These are phyloP conservation scores for Pycnococcus provasolii DNA, from an alignment of 139 green algal genomes.

Conservation along the genomic window DNA sequence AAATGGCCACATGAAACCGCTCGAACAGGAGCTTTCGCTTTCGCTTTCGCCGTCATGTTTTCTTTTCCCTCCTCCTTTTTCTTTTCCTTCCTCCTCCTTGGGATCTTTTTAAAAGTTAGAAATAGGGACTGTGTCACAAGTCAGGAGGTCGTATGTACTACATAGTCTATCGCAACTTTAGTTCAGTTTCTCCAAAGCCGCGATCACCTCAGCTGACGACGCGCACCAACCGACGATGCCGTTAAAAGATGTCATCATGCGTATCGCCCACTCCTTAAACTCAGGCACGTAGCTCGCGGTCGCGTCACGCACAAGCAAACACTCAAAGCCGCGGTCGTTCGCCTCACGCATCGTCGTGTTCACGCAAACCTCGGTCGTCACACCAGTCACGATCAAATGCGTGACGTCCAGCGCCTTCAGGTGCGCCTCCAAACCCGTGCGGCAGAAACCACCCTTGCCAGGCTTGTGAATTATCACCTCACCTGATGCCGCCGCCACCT, in stretches of 20 bases:
- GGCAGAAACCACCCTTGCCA: slow-evolving; percentile 55
- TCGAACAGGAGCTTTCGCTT: background rate
- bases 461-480: slow-evolving; percentile 45
- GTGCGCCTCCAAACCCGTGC: slow-evolving; percentile 40
- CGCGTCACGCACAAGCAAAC: slow-evolving; percentile 44
- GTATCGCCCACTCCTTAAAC: slow-evolving; percentile 16
- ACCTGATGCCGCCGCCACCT: slow-evolving; percentile 33
- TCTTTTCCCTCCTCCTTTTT: background rate
- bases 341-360: slow-evolving; percentile 56
- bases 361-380: slow-evolving; percentile 49
- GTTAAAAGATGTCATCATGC: slow-evolving; percentile 44
- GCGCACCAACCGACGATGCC: slow-evolving; percentile 46
- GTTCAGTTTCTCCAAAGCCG: background rate
- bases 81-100: slow-evolving; percentile 7
- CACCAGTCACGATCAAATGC: slow-evolving; percentile 50
- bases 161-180: no score
- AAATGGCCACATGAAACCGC: background rate
- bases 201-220: slow-evolving; percentile 1
- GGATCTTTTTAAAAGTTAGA: slow-evolving; percentile 6
- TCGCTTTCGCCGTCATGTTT: background rate
- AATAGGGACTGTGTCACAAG: background rate
- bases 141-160: no score
- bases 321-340: slow-evolving; percentile 54
- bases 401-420: slow-evolving; percentile 38
- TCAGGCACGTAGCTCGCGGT: slow-evolving; percentile 46